These are phyloP conservation scores for Phytophthora pistaciae DNA, from an alignment of 352 stramenopile species.

Conservation along the genomic window DNA sequence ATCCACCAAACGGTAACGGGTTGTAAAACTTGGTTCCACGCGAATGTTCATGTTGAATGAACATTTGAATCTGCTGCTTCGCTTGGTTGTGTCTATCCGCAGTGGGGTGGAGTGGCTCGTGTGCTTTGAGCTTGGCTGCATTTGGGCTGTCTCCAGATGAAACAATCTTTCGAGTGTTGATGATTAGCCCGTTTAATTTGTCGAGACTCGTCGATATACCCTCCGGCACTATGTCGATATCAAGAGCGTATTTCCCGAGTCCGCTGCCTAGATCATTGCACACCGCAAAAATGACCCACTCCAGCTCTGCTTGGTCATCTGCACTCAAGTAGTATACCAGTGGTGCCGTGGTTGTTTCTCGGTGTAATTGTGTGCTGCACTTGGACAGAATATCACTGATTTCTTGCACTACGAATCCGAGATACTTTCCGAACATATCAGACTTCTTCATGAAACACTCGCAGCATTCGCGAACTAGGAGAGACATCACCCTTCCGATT, in stretches of 20 bases:
- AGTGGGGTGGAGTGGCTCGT: background rate
- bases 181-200: constrained; percentile 72
- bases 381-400: constrained; percentile 71
- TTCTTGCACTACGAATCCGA: constrained; percentile 80
- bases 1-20: constrained; percentile 26
- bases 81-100: constrained; percentile 23
- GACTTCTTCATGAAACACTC: constrained; percentile 70
- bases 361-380: constrained; percentile 10
- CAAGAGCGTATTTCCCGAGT: constrained; percentile 76
- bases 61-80: constrained; percentile 64
- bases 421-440: constrained; percentile 83
- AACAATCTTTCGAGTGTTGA: constrained; percentile 39
- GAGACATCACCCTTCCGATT: constrained; percentile 49
- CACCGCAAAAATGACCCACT: constrained; percentile 83
- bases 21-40: constrained; percentile 69
- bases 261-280: constrained; percentile 78
- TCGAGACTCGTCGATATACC: constrained; percentile 74
- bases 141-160: constrained; percentile 16
- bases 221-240: constrained; percentile 68
- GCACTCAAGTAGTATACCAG: constrained; percentile 37
- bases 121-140: constrained; percentile 4
- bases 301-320: constrained; percentile 74
- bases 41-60: constrained; percentile 56
- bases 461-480: constrained; percentile 69
- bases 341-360: background rate